These are phyloP conservation scores for Colletotrichum costaricense DNA, from an alignment of 2,329 filamentous ascomycete genomes.

Conservation along the genomic window DNA sequence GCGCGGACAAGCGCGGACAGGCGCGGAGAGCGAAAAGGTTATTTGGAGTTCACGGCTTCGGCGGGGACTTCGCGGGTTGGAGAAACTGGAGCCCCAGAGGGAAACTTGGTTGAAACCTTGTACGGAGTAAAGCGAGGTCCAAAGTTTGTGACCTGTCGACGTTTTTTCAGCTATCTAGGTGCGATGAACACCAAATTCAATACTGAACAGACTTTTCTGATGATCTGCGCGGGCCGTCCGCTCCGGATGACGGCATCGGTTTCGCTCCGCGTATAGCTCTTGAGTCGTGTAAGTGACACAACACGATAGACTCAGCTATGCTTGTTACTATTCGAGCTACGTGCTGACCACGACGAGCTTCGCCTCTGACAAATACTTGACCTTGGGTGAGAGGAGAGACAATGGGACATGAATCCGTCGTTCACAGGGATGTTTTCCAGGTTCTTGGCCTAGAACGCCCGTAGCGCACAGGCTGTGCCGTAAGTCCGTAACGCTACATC, in stretches of 20 bases:
- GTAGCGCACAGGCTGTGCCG: neutral
- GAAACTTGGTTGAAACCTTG: slow-evolving; percentile 11
- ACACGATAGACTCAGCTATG: neutral
- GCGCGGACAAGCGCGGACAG: neutral
- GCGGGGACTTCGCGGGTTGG: neutral
- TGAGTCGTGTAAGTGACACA: neutral
- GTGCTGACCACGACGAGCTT: neutral
- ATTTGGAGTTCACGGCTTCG: neutral
- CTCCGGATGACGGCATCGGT: neutral
- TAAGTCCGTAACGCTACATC: neutral
- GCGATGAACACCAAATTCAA: neutral
- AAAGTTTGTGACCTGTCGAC: slow-evolving; percentile 2
- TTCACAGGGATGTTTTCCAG: neutral
- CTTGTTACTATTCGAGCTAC: neutral
- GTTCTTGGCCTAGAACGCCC: neutral
- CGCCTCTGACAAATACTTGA: neutral
- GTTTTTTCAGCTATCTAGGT: neutral
- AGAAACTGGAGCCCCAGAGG: neutral
- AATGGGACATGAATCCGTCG: neutral
- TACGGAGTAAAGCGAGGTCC: neutral
- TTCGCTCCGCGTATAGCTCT: neutral
- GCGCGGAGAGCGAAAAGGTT: neutral
- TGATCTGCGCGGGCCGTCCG: neutral
- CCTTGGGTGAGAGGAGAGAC: neutral
- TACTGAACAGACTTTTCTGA: neutral